phyloP scores from a whole-genome alignment of 2,329 filamentous ascomycete genomes.

The Calonectria henricotiae region DNA sequence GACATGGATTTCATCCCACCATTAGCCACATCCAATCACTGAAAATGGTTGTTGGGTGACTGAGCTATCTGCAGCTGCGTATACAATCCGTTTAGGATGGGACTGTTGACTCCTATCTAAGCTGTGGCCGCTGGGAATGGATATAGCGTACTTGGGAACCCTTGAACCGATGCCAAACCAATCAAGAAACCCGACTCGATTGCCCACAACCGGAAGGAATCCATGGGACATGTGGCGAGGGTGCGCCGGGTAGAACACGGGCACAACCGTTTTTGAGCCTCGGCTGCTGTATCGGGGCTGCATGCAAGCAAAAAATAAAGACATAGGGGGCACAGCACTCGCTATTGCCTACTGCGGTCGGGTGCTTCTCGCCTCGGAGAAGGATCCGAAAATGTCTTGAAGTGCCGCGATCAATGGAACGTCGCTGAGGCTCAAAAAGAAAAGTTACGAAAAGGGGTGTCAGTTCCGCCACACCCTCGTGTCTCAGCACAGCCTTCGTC shows the following conservation, averaged over 20 bases:
- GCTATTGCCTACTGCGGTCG: background rate
- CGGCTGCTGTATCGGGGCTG: background rate
- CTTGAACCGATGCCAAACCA: background rate
- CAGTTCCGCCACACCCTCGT: constrained; percentile 14
- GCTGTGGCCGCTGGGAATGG: background rate
- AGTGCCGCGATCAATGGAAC: constrained; percentile 18
- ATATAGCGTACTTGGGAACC: background rate
- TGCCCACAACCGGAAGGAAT: background rate
- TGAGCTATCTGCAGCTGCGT: background rate
- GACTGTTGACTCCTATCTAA: constrained; percentile 12
- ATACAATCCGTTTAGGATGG: background rate
- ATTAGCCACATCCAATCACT: background rate
- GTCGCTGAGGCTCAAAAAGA: constrained; percentile 33
- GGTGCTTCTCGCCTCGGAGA: constrained; percentile 17
- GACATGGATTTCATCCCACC: background rate
- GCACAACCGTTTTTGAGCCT: constrained; percentile 1
- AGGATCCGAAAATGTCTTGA: constrained; percentile 24
- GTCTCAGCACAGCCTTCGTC: constrained; percentile 31
- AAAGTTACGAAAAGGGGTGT: constrained; percentile 8
- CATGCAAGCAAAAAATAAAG: background rate
- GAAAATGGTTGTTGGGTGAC: background rate
- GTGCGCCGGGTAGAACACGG: background rate
- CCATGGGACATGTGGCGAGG: background rate
- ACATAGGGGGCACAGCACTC: background rate
- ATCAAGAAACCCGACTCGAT: background rate